phyloP scores from a whole-genome alignment of 805 yeast genomes.

The Nakazawaea peltata region DNA sequence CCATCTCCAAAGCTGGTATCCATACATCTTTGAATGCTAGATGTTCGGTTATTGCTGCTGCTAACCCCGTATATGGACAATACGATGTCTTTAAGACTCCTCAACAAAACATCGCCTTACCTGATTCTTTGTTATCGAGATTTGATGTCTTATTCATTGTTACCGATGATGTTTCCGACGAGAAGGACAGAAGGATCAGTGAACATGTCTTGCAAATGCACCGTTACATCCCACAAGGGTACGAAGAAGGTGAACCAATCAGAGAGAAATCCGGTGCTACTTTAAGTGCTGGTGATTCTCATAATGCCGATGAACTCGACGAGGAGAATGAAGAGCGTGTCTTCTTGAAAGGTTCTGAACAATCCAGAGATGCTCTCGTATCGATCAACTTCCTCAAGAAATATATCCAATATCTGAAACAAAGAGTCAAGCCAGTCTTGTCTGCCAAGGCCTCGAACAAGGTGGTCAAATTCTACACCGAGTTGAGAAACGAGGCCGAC shows the following conservation, averaged over 20 bases:
- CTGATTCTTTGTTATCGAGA: constrained; percentile 94
- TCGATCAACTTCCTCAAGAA: constrained; percentile 83
- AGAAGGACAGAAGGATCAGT: constrained; percentile 77
- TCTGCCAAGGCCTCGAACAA: constrained; percentile 70
- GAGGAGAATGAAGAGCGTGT: constrained; percentile 49
- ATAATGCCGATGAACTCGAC: constrained; percentile 33
- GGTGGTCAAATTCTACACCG: constrained; percentile 74
- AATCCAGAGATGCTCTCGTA: constrained; percentile 38
- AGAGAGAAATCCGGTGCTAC: constrained; percentile 67
- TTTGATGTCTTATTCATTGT: constrained; percentile 93
- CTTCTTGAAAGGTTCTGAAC: constrained; percentile 63
- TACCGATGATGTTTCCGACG: constrained; percentile 87
- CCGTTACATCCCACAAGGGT: constrained; percentile 79
- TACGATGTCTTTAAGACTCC: constrained; percentile 95
- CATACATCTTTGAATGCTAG: constrained; percentile 95
- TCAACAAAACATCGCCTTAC: constrained; percentile 91
- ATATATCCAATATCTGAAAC: constrained; percentile 90
- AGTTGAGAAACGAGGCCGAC: constrained; percentile 67
- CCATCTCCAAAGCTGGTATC: constrained; percentile 97
- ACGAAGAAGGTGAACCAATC: constrained; percentile 88
- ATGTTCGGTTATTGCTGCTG: constrained; percentile 96
- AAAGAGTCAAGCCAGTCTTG: constrained; percentile 73
- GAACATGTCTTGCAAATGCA: constrained; percentile 96
- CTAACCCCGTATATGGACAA: constrained; percentile 95
- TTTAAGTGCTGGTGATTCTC: constrained; percentile 73